phyloP scores from a whole-genome alignment of 495 filamentous ascomycete species.

The Trichocladium antarcticum region DNA sequence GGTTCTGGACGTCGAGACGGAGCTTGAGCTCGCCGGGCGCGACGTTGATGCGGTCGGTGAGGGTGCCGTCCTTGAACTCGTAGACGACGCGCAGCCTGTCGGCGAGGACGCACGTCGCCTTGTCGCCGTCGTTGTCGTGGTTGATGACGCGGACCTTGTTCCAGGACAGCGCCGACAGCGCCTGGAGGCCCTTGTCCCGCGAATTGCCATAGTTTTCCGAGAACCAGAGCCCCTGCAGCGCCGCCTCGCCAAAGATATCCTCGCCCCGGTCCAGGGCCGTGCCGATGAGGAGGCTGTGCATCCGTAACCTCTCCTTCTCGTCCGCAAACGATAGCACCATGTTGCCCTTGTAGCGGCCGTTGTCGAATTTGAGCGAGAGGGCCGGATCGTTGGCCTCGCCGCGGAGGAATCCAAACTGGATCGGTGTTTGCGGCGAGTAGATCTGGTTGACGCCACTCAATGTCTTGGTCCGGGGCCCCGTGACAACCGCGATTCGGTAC shows the following conservation, averaged over 20 bases:
- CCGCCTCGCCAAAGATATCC: constrained; percentile 48
- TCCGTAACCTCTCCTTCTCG: constrained; percentile 48
- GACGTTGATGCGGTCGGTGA: constrained; percentile 66
- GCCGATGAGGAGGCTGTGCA: constrained; percentile 62
- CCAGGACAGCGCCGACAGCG: constrained; percentile 38
- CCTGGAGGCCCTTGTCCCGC: constrained; percentile 31
- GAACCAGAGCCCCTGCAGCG: constrained; percentile 51
- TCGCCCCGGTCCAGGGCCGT: constrained; percentile 50
- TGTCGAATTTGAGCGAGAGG: constrained; percentile 57
- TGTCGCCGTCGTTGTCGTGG: constrained; percentile 34
- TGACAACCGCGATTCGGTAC: constrained; percentile 62
- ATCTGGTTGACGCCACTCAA: constrained; percentile 60
- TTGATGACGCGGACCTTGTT: constrained; percentile 45
- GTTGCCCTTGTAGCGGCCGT: constrained; percentile 50
- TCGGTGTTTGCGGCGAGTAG: constrained; percentile 46
- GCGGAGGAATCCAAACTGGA: constrained; percentile 62
- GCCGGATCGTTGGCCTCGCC: constrained; percentile 56
- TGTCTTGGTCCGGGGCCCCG: constrained; percentile 61
- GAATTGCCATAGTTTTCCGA: constrained; percentile 42
- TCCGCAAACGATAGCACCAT: constrained; percentile 68
- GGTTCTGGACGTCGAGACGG: constrained; percentile 46
- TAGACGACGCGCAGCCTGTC: constrained; percentile 58
- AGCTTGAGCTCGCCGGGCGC: constrained; percentile 63
- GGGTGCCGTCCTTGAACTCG: constrained; percentile 54
- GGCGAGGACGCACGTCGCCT: constrained; percentile 52